phyloP scores from a whole-genome alignment of 2,329 filamentous ascomycete genomes.

The Hypoxylon sp. region DNA sequence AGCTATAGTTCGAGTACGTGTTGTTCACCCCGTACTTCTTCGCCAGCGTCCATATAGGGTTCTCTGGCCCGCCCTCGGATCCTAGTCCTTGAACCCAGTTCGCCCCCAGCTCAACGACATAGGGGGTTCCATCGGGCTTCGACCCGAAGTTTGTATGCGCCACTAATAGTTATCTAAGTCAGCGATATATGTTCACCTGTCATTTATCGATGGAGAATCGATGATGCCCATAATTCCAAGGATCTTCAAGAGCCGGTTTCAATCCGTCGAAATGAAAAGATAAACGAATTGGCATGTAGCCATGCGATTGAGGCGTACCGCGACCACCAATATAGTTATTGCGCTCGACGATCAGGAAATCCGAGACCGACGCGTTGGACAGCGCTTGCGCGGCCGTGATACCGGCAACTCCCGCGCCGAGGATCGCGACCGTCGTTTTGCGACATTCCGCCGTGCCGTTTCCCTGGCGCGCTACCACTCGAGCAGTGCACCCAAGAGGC shows the following conservation, averaged over 20 bases:
- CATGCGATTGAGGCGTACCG: conserved; percentile 27
- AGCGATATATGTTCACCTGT: neutral
- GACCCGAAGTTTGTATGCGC: conserved; percentile 70
- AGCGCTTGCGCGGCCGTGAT: conserved; percentile 76
- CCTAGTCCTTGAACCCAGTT: conserved; percentile 69
- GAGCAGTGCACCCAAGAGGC: conserved; percentile 17
- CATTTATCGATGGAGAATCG: neutral
- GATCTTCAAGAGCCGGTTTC: neutral
- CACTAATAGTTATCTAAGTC: conserved; percentile 51
- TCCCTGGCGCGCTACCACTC: conserved; percentile 12
- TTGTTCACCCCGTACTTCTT: conserved; percentile 72
- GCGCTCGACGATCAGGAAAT: conserved; percentile 77
- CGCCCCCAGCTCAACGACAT: conserved; percentile 74
- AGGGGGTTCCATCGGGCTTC: conserved; percentile 64
- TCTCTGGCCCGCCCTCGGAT: conserved; percentile 60
- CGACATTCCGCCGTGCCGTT: conserved; percentile 46
- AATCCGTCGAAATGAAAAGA: neutral
- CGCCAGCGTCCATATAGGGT: conserved; percentile 74
- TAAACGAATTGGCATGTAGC: neutral
- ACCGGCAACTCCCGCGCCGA: conserved; percentile 73
- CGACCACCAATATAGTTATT: conserved; percentile 74
- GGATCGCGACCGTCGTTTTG: conserved; percentile 59
- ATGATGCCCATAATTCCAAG: neutral
- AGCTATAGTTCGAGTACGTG: conserved; percentile 70
- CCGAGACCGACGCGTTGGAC: conserved; percentile 70